Evolutionary conservation across 2,329 filamentous ascomycete genomes (phyloP).

Genomic region (Ophidiomyces ophidiicola): DNA sequence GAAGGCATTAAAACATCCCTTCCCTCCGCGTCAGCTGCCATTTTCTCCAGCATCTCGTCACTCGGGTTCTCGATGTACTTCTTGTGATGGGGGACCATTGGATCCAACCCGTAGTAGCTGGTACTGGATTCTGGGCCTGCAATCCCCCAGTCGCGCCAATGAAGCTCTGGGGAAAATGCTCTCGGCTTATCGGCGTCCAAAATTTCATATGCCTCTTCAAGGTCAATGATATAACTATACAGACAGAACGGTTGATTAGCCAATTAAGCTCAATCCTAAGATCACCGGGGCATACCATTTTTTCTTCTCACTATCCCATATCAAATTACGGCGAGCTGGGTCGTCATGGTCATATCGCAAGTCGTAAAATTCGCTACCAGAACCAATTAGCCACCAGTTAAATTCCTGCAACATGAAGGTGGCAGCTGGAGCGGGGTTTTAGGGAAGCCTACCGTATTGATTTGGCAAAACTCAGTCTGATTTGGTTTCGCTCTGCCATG

Average conservation of each 20-base stretch:
- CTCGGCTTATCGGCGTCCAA: background rate
- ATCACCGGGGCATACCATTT: conserved; percentile 12
- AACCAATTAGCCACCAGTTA: background rate
- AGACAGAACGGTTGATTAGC: background rate
- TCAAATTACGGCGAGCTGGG: conserved; percentile 20
- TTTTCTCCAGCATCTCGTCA: conserved; percentile 12
- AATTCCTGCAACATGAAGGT: background rate
- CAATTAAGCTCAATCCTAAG: background rate
- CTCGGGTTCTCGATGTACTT: conserved; percentile 10
- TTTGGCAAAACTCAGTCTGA: conserved; percentile 13
- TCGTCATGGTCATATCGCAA: conserved; percentile 13
- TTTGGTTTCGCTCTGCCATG: conserved; percentile 14
- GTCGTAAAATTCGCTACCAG: conserved; percentile 14
- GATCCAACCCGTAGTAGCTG: conserved; percentile 12
- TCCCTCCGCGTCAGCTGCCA: conserved; percentile 12
- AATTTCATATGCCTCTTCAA: conserved; percentile 13
- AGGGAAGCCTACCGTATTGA: conserved; percentile 10
- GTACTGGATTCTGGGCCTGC: conserved; percentile 10
- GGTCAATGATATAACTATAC: conserved; percentile 15
- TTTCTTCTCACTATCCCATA: conserved; percentile 15
- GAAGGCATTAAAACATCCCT: no score
- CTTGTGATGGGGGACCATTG: conserved; percentile 14
- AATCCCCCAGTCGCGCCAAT: conserved; percentile 11
- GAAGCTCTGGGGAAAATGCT: conserved; percentile 8
- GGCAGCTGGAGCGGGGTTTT: background rate